Evolutionary conservation across 2,329 filamentous ascomycete species (phyloP).

Genomic region (Neurospora sp.): DNA sequence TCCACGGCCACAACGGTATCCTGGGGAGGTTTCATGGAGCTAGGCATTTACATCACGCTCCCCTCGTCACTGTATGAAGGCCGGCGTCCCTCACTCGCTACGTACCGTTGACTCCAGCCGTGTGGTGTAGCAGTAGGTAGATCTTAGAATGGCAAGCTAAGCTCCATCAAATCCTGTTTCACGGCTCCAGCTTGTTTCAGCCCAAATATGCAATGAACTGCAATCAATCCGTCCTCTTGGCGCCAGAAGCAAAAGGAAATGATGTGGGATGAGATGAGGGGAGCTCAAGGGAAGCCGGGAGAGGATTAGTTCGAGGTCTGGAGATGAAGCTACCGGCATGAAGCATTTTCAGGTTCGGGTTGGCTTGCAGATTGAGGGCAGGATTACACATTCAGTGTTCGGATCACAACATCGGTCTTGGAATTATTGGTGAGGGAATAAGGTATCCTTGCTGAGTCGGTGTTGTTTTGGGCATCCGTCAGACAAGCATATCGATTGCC

Average conservation of each 20-base stretch:
- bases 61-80: not conserved
- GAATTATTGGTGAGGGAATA: not conserved
- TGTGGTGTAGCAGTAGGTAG: not conserved
- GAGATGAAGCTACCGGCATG: not conserved
- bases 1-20: not conserved
- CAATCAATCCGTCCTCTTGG: not conserved
- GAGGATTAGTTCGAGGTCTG: not conserved
- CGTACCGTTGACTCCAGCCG: not conserved
- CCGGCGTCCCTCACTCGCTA: not conserved
- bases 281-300: not conserved
- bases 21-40: not conserved
- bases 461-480: not conserved
- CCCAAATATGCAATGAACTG: not conserved
- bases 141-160: not conserved
- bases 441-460: not conserved
- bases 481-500: not conserved
- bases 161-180: slow-evolving; percentile 4
- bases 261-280: not conserved
- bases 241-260: not conserved
- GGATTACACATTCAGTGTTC: not conserved
- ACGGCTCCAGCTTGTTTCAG: slow-evolving; percentile 4
- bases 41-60: not conserved
- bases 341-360: not conserved
- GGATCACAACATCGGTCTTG: not conserved
- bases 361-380: not conserved